A percentile compares a stretch with the other conserved stretches of the same genome.
Conservation (phyloP, 371 early-diverging fungal genomes). For the Sporodiniella umbellata region DNA sequence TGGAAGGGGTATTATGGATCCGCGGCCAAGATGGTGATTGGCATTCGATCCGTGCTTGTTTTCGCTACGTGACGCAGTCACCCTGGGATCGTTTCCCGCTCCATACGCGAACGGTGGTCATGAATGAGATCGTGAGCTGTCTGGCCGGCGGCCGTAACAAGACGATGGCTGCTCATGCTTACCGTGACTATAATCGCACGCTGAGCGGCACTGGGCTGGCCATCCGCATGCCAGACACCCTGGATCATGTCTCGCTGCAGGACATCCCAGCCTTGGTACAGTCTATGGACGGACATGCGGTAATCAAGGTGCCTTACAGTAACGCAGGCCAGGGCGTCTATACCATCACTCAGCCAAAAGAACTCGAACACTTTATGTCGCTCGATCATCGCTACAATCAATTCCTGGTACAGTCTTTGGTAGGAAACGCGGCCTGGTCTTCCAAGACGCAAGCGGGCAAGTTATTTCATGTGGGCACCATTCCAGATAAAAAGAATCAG, state of each 20-base stretch:
- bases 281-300: constrained; percentile 90
- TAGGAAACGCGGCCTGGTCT: constrained; percentile 92
- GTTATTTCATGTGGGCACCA: constrained; percentile 89
- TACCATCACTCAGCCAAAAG: constrained; percentile 81
- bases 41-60: constrained; percentile 90
- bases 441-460: constrained; percentile 79
- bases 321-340: constrained; percentile 95
- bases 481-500: constrained; percentile 87
- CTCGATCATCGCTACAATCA: constrained; percentile 83
- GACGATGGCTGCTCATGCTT: constrained; percentile 92
- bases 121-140: constrained; percentile 90
- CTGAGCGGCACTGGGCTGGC: constrained; percentile 64
- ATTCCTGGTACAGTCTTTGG: constrained; percentile 91
- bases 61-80: constrained; percentile 90
- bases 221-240: constrained; percentile 89
- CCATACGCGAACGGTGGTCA: constrained; percentile 76
- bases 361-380: constrained; percentile 77
- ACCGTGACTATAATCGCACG: constrained; percentile 87
- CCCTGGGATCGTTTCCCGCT: constrained; percentile 92
- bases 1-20: constrained; percentile 73
- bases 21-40: constrained; percentile 68
- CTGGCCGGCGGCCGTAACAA: constrained; percentile 93
- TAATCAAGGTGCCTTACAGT: constrained; percentile 90
- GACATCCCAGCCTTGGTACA: constrained; percentile 87
- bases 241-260: constrained; percentile 80